These are phyloP conservation scores for Suillus spraguei DNA, from an alignment of 768 basidiomycete species.

Conservation along the genomic window DNA sequence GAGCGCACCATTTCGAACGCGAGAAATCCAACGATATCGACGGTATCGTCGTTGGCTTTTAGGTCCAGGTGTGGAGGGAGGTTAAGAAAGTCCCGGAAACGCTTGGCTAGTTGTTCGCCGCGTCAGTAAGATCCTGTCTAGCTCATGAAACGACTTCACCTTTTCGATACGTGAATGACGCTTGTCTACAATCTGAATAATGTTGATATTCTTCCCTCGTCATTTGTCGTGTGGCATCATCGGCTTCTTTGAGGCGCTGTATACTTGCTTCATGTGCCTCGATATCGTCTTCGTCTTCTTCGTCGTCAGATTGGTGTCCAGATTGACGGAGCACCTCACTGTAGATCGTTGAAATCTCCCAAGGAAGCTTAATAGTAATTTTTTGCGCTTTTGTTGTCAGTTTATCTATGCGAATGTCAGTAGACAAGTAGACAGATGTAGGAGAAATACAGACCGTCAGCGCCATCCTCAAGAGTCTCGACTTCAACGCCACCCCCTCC, in stretches of 20 bases:
- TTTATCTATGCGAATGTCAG: slow-evolving; percentile 54
- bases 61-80: slow-evolving; percentile 85
- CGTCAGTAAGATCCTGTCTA: not conserved
- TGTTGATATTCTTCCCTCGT: slow-evolving; percentile 96
- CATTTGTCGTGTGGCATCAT: slow-evolving; percentile 94
- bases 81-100: slow-evolving; percentile 93
- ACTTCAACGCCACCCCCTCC: slow-evolving; percentile 81
- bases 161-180: slow-evolving; percentile 96
- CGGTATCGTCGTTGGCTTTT: slow-evolving; percentile 90
- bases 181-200: slow-evolving; percentile 95
- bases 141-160: slow-evolving; percentile 45
- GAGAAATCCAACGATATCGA: slow-evolving; percentile 96
- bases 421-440: not conserved
- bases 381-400: slow-evolving; percentile 84
- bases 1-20: slow-evolving; percentile 97
- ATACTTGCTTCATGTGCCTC: slow-evolving; percentile 96
- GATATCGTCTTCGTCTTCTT: slow-evolving; percentile 94
- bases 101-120: slow-evolving; percentile 63
- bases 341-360: slow-evolving; percentile 93
- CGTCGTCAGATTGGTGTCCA: slow-evolving; percentile 87
- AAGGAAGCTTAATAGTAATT: slow-evolving; percentile 92
- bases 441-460: slow-evolving; percentile 56
- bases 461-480: slow-evolving; percentile 81
- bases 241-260: slow-evolving; percentile 89
- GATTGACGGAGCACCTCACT: slow-evolving; percentile 78